Evolutionary conservation across 148 eudicot species (phyloP).

Genomic region (Rhododendron vialii): DNA sequence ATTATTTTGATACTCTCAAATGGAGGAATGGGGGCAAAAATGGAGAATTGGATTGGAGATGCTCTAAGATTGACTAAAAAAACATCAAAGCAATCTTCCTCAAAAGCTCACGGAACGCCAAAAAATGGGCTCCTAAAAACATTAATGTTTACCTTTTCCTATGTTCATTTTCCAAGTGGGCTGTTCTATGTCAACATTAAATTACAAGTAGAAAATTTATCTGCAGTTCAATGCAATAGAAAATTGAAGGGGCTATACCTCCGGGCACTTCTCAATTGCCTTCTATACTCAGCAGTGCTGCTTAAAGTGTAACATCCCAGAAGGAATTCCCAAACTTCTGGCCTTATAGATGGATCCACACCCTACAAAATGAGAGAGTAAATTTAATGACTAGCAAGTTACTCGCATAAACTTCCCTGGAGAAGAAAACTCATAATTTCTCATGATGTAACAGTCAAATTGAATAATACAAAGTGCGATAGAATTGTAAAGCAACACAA

Average conservation of each 20-base stretch:
- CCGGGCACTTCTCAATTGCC: slow-evolving; percentile 74
- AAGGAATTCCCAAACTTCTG: slow-evolving; percentile 99
- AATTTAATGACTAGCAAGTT: slow-evolving; percentile 6
- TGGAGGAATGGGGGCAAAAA: too few relatives aligned
- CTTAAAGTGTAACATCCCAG: slow-evolving; percentile 89
- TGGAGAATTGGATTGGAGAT: too few relatives aligned
- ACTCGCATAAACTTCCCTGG: background rate
- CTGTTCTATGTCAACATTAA: background rate
- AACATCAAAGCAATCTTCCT: background rate
- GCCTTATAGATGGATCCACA: slow-evolving; percentile 92
- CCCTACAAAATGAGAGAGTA: slow-evolving; percentile 49
- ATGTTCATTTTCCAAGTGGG: background rate
- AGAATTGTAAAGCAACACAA: background rate
- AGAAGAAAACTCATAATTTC: slow-evolving; percentile 6
- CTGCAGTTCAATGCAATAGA: slow-evolving; percentile 7
- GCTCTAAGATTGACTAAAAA: background rate
- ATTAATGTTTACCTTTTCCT: background rate
- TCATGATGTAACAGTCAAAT: background rate
- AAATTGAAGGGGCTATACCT: slow-evolving; percentile 41
- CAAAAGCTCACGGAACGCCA: background rate
- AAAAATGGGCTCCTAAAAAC: background rate
- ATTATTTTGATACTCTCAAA: too few relatives aligned
- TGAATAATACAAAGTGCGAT: background rate
- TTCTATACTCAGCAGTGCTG: slow-evolving; percentile 74
- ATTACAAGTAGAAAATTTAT: background rate